Evolutionary conservation across 345 rosid species (phyloP).

Genomic region (Pistacia vera): DNA sequence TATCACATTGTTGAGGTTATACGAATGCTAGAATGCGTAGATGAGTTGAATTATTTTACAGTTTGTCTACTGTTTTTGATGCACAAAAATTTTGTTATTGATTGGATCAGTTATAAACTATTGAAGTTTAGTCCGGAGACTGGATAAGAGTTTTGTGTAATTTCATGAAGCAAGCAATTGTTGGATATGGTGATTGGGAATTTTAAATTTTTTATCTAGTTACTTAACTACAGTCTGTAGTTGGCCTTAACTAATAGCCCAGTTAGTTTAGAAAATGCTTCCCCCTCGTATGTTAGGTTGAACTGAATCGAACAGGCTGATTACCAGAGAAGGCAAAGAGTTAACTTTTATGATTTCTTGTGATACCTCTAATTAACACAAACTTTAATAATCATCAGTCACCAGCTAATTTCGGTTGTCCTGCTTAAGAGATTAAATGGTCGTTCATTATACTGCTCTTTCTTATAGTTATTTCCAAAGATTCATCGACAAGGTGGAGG

Average conservation of each 20-base stretch:
- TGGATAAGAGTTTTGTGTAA: conserved; percentile 2
- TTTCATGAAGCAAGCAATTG: conserved; percentile 1
- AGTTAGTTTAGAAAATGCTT: background rate
- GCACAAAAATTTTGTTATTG: background rate
- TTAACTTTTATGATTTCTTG: no score
- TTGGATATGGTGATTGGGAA: background rate
- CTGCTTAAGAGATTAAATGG: no score
- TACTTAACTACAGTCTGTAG: background rate
- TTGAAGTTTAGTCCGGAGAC: conserved; percentile 11
- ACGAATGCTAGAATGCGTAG: conserved; percentile 16
- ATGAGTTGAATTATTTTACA: conserved; percentile 16
- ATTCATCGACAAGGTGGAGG: no score
- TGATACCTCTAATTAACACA: no score
- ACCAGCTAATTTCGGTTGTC: no score
- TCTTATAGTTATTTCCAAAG: no score
- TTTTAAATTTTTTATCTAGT: background rate
- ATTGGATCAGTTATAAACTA: conserved; percentile 1
- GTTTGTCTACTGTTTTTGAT: background rate
- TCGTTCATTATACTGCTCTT: no score
- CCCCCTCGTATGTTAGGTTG: background rate
- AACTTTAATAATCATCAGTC: no score
- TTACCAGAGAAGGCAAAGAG: background rate
- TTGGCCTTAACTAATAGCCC: background rate
- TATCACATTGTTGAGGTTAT: conserved; percentile 17
- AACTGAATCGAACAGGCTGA: background rate